A percentile compares a stretch with the other conserved stretches of the same genome.
These are phyloP conservation scores for Rhodomyrtus tomentosa DNA, from an alignment of 345 rosid genomes.

Conservation along the genomic window DNA sequence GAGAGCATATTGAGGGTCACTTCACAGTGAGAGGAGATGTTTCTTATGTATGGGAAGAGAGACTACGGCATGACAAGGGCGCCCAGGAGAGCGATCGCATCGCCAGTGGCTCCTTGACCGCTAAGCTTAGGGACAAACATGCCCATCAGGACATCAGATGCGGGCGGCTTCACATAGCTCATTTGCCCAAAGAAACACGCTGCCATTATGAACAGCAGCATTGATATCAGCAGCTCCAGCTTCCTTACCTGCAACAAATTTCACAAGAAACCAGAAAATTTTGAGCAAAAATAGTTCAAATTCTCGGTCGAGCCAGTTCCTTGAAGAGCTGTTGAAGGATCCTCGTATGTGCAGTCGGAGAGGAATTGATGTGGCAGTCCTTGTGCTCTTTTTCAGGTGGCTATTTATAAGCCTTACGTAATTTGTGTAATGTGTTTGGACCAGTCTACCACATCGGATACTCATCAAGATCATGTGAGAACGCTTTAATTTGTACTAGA, in stretches of 20 bases:
- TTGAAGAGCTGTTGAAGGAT: not conserved
- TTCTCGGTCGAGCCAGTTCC: not conserved
- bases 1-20: not conserved
- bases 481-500: no score
- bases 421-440: not conserved
- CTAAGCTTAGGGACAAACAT: slow-evolving; percentile 32
- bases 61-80: slow-evolving; percentile 43
- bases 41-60: not conserved
- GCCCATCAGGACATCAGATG: slow-evolving; percentile 28
- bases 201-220: slow-evolving; percentile 36
- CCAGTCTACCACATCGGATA: no score
- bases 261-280: not conserved
- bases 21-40: not conserved
- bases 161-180: slow-evolving; percentile 37
- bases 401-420: not conserved
- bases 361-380: no score
- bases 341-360: not conserved
- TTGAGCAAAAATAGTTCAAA: not conserved
- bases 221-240: slow-evolving; percentile 26
- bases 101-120: slow-evolving; percentile 27
- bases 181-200: slow-evolving; percentile 26
- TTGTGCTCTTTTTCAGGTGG: no score
- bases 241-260: slow-evolving; percentile 24
- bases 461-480: no score
- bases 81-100: slow-evolving; percentile 38